phyloP scores from a whole-genome alignment of 73 alveolate genomes.

The Stentor roeselii region DNA sequence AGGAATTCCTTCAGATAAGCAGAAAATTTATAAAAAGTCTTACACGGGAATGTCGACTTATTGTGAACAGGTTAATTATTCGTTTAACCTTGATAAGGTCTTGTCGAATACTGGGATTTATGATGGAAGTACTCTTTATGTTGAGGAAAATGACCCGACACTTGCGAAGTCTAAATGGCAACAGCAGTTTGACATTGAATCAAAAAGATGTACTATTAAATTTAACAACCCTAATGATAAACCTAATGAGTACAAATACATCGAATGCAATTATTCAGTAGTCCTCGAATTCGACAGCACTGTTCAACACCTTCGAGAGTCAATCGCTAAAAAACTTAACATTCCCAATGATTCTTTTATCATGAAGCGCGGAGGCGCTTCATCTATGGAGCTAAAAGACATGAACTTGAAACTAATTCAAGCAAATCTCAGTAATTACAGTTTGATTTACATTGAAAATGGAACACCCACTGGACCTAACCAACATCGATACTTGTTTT shows the following conservation, averaged over 20 bases:
- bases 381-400: slow-evolving; percentile 12
- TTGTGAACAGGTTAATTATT: not conserved
- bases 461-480: slow-evolving; percentile 10
- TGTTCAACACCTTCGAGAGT: not conserved
- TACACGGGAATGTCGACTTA: slow-evolving; percentile 10
- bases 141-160: not conserved
- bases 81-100: not conserved
- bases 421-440: slow-evolving; percentile 1
- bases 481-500: not conserved
- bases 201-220: slow-evolving; percentile 37
- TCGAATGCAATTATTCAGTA: slow-evolving; percentile 24
- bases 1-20: slow-evolving; percentile 1
- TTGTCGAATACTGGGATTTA: slow-evolving; percentile 7
- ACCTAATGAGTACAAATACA: not conserved
- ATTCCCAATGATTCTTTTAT: not conserved
- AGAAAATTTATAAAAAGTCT: not conserved
- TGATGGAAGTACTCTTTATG: slow-evolving; percentile 23
- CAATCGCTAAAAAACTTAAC: slow-evolving; percentile 11
- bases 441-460: not conserved
- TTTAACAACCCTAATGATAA: slow-evolving; percentile 33
- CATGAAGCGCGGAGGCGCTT: slow-evolving; percentile 22
- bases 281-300: not conserved
- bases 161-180: slow-evolving; percentile 37
- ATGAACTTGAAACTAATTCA: not conserved
- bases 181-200: slow-evolving; percentile 41